Conservation (phyloP, 768 basidiomycete genomes). For the Leucocoprinus leucothites region DNA sequence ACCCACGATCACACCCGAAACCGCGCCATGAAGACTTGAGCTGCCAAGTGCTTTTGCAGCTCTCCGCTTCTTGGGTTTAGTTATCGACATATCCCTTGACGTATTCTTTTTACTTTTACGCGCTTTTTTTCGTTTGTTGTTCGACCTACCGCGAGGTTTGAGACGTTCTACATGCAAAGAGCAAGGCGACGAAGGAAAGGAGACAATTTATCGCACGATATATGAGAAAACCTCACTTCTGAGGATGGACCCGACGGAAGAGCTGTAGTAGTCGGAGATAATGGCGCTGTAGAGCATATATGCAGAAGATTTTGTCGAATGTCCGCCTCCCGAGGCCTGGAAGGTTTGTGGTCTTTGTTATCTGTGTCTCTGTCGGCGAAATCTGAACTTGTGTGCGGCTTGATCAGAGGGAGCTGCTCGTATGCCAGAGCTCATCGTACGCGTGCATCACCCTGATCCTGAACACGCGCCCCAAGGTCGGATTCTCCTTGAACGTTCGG, state of each 20-base stretch:
- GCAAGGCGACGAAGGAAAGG: neutral
- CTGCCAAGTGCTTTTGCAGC: constrained; percentile 63
- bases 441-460: constrained; percentile 62
- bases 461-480: constrained; percentile 56
- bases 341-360: constrained; percentile 46
- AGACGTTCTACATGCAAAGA: neutral
- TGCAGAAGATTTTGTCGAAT: constrained; percentile 71
- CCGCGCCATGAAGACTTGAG: constrained; percentile 70
- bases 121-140: neutral
- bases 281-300: constrained; percentile 80
- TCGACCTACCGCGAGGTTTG: neutral
- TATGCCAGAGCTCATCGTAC: constrained; percentile 74
- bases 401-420: constrained; percentile 66
- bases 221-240: neutral
- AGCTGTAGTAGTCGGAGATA: constrained; percentile 66
- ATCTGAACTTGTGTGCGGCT: constrained; percentile 30
- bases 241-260: constrained; percentile 70
- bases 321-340: constrained; percentile 78
- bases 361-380: neutral
- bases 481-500: constrained; percentile 69
- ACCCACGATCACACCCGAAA: neutral
- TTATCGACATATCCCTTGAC: constrained; percentile 28
- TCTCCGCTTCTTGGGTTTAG: constrained; percentile 54
- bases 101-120: neutral
- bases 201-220: constrained; percentile 3